Evolutionary conservation across 768 basidiomycete genomes (phyloP), one percentile per base, ranked within the genome.

Genomic region (Pleurotus cornucopiae): DNA sequence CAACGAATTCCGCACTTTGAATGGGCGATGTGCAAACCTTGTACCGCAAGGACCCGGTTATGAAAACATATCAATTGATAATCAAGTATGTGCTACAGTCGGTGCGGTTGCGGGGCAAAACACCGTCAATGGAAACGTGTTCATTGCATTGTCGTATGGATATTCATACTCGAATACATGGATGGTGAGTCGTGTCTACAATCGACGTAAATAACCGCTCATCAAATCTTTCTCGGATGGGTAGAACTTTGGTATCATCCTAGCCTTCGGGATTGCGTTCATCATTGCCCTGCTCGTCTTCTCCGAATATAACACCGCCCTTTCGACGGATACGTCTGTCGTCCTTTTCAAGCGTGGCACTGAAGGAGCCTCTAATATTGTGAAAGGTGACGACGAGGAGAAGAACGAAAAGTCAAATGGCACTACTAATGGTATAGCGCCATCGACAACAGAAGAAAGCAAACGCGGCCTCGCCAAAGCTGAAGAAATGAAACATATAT

Each of bases 211-310:
- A 30, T 6, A 30, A 9, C 9, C 13, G 49, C 18, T 43, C 11
- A 45, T 44, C 6, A 41, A 11, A 26, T 6, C 13, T n/a, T 38
- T 26, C 23, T n/a, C n/a, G n/a, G 4, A 4, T 48, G 84, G 83
- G 53, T 66, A 85, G 83, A 82, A 87, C 59, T 79, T 78, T 51
- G 91, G 90, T 20, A 86, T 94, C 54, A 68, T 86, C 25, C 55
- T 86, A 57, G 87, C 77, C 0, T 91, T 91, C 64, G 79, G 77
- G 34, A 30, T 80, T 16, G 79, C 68, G 57, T 89, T 88, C 67
- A 65, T 85, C 57, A 26, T 67, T 5, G 61, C 76, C 18, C 79
- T 86, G 13, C 72, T 91, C 53, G 2, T 81, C 41, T 80, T 86
- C 66, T 83, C 86, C 1, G 84, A 89, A 70, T 66, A 69, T 61